Evolutionary conservation across 164 flowering plant species (phyloP).

Genomic region (Houttuynia cordata): DNA sequence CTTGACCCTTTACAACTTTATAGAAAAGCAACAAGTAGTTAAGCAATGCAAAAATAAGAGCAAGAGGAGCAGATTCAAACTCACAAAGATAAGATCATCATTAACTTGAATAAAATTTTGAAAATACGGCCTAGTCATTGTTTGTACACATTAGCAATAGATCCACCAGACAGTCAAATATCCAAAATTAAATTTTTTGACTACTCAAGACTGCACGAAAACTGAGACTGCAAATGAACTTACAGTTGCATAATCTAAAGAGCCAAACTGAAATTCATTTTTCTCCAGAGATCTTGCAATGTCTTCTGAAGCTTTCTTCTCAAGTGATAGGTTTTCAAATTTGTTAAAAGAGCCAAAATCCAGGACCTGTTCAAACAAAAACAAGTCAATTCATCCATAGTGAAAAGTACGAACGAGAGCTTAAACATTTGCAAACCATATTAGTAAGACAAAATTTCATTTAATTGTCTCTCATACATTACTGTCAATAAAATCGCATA

Average conservation of each 20-base stretch:
- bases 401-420: not conserved
- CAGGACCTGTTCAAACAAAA: conserved; percentile 27
- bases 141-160: not conserved
- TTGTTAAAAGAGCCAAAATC: conserved; percentile 84
- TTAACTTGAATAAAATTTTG: too few species aligned
- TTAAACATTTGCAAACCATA: not conserved
- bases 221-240: conserved; percentile 15
- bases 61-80: not conserved
- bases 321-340: conserved; percentile 52
- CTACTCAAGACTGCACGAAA: not conserved
- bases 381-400: not conserved
- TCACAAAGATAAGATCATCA: not conserved
- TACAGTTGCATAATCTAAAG: conserved; percentile 29
- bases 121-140: too few species aligned
- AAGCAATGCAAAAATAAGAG: not conserved
- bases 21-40: not conserved
- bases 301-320: conserved; percentile 19
- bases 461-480: too few species aligned
- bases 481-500: too few species aligned
- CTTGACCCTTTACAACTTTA: not conserved
- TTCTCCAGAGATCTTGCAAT: conserved; percentile 20
- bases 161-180: not conserved
- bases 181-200: not conserved
- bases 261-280: conserved; percentile 43
- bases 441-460: not conserved